phyloP scores from a whole-genome alignment of 257 asterid species.

The Solanum piurae region DNA sequence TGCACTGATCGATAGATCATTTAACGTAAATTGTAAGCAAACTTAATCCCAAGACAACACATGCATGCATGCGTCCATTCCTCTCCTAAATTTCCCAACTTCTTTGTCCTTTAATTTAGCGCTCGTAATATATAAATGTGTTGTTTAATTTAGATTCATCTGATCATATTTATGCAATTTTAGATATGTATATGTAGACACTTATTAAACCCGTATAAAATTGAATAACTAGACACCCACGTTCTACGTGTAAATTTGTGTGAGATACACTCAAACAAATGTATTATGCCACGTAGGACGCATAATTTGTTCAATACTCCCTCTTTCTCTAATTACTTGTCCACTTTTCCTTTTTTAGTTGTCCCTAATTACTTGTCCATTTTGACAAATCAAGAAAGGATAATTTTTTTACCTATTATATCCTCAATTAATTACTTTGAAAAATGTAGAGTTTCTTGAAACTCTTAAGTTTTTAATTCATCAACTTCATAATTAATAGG shows the following conservation, averaged over 20 bases:
- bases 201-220: background rate
- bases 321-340: too few species aligned
- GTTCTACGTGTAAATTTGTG: background rate
- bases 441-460: too few species aligned
- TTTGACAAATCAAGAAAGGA: too few species aligned
- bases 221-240: background rate
- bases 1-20: background rate
- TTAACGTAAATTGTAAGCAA: constrained; percentile 18
- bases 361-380: too few species aligned
- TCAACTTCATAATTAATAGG: too few species aligned
- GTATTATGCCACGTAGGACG: background rate
- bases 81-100: background rate
- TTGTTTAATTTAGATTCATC: too few species aligned
- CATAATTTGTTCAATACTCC: too few species aligned
- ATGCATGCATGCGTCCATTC: background rate
- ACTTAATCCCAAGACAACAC: constrained; percentile 8
- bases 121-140: too few species aligned
- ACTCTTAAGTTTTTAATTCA: too few species aligned
- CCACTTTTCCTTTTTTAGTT: too few species aligned
- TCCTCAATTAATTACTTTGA: too few species aligned
- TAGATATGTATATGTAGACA: background rate
- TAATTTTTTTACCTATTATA: too few species aligned
- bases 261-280: background rate
- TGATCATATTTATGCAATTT: background rate
- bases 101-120: background rate